Evolutionary conservation across 208 protist genomes (phyloP).

Genomic region (Wallacemonas sp.): DNA sequence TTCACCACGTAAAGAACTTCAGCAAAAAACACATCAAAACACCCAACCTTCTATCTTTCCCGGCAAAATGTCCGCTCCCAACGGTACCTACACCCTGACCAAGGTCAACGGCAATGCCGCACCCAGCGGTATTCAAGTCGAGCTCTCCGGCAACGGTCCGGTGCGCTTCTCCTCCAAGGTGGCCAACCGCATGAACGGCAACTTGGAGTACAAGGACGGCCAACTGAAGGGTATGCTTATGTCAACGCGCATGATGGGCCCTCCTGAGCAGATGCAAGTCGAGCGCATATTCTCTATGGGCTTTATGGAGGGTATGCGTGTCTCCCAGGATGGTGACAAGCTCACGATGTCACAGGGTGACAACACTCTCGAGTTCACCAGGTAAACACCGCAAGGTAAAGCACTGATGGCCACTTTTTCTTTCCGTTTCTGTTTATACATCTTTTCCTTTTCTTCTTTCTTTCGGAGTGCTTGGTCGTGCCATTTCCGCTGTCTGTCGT

Average conservation of each 20-base stretch:
- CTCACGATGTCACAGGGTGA: constrained; percentile 11
- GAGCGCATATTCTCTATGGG: constrained; percentile 27
- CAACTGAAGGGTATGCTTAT: constrained; percentile 38
- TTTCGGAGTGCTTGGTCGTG: too few relatives aligned
- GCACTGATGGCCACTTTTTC: neutral
- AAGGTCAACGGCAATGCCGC: constrained; percentile 23
- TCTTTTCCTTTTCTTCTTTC: constrained; percentile 15
- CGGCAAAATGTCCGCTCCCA: constrained; percentile 14
- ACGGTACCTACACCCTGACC: constrained; percentile 32
- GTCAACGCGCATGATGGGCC: constrained; percentile 44
- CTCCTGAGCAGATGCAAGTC: constrained; percentile 21
- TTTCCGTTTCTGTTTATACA: neutral
- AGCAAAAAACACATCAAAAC: neutral
- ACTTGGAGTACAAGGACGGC: constrained; percentile 19
- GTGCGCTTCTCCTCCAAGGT: constrained; percentile 22
- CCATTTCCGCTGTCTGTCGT: too few relatives aligned
- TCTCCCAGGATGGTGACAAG: constrained; percentile 11
- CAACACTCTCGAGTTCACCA: constrained; percentile 16
- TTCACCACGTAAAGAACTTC: neutral
- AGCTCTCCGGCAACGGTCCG: constrained; percentile 14
- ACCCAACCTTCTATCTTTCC: neutral
- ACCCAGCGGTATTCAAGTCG: constrained; percentile 9
- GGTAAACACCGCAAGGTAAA: too few relatives aligned
- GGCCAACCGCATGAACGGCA: constrained; percentile 40
- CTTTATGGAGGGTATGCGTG: constrained; percentile 26